Evolutionary conservation across 257 asterid species (phyloP).

Genomic region (Solanum phureja): DNA sequence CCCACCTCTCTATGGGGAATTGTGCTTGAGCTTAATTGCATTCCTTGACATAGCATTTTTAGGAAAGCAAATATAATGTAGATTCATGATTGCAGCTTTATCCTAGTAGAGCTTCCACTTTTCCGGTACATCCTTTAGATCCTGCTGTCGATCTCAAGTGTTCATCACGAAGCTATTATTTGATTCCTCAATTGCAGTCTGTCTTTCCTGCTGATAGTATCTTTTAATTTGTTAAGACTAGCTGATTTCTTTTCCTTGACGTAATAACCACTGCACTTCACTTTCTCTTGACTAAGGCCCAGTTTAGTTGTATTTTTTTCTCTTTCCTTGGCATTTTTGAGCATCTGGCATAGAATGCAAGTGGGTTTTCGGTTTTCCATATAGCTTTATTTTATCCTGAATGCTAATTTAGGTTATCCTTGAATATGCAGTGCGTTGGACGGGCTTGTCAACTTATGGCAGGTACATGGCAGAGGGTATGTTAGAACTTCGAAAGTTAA

Average conservation of each 20-base stretch:
- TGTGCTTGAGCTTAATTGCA: neutral
- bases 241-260: neutral
- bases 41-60: neutral
- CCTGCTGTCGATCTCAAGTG: neutral
- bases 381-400: neutral
- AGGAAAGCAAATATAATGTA: neutral
- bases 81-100: neutral
- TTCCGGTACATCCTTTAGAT: neutral
- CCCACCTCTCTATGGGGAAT: neutral
- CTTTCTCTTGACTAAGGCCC: neutral
- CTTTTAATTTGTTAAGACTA: neutral
- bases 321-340: neutral
- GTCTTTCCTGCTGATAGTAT: neutral
- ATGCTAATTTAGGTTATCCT: neutral
- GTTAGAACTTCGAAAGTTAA: neutral
- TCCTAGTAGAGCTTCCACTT: neutral
- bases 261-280: neutral
- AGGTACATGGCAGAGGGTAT: slow-evolving; percentile 73
- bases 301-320: neutral
- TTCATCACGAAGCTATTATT: neutral
- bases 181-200: neutral
- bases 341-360: neutral
- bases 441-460: slow-evolving; percentile 87
- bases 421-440: slow-evolving; percentile 74
- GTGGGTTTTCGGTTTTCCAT: neutral